These are phyloP conservation scores for Plasmopara muralis DNA, from an alignment of 352 stramenopile genomes.

Conservation along the genomic window DNA sequence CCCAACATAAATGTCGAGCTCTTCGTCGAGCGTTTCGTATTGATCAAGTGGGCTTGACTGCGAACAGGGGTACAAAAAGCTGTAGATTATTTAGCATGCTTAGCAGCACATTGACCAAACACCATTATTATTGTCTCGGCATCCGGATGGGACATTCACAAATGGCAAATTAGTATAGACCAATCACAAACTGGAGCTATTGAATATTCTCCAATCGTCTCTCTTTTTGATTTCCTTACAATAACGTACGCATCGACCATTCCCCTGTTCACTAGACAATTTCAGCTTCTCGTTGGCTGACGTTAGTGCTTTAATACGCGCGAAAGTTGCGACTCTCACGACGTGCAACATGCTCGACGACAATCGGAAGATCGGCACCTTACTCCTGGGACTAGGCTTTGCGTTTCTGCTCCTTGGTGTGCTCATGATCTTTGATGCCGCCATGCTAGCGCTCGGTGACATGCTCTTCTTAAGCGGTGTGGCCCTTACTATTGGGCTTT, in stretches of 20 bases:
- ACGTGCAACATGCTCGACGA: slow-evolving; percentile 68
- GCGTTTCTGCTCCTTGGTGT: slow-evolving; percentile 91
- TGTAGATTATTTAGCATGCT: slow-evolving; percentile 48
- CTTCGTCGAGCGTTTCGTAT: neutral
- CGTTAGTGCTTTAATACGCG: too few species aligned
- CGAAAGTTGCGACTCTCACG: too few species aligned
- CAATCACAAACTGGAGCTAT: too few species aligned
- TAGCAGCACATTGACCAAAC: slow-evolving; percentile 25
- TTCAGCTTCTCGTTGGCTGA: too few species aligned
- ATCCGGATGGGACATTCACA: too few species aligned
- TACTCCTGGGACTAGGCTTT: slow-evolving; percentile 89
- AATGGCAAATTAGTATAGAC: too few species aligned
- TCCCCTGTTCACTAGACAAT: too few species aligned
- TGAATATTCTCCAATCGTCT: too few species aligned
- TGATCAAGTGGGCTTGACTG: neutral
- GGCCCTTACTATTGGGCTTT: slow-evolving; percentile 91
- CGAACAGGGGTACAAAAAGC: slow-evolving; percentile 12
- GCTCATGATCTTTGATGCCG: slow-evolving; percentile 93
- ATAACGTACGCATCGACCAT: too few species aligned
- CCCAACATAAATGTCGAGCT: too few species aligned
- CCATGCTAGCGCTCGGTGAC: slow-evolving; percentile 90
- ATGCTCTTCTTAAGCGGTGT: slow-evolving; percentile 91
- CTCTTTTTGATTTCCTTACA: too few species aligned
- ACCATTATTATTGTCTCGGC: slow-evolving; percentile 14
- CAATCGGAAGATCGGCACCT: slow-evolving; percentile 95